Evolutionary conservation across 2,329 filamentous ascomycete species (phyloP).

Genomic region (Coniochaeta hoffmannii): DNA sequence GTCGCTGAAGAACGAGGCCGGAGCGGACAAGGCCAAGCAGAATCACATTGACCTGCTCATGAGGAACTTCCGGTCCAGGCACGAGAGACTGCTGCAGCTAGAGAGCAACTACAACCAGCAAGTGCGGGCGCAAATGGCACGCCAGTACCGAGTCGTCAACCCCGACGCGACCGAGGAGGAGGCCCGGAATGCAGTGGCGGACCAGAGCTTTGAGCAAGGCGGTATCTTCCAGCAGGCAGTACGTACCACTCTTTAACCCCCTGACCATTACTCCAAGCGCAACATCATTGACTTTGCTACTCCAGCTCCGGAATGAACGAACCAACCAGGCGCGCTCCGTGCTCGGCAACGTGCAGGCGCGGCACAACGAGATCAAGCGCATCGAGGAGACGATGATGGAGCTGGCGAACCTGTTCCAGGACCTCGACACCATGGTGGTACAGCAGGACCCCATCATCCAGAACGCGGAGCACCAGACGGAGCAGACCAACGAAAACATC

Average conservation of each 20-base stretch:
- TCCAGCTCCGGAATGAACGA: conserved; percentile 66
- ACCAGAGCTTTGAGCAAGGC: conserved; percentile 69
- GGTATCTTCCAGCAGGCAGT: conserved; percentile 79
- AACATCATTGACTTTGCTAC: background rate
- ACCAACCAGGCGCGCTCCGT: conserved; percentile 65
- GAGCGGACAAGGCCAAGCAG: conserved; percentile 59
- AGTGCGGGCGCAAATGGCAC: conserved; percentile 70
- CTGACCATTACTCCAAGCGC: background rate
- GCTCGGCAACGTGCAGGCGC: conserved; percentile 70
- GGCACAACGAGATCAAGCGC: conserved; percentile 75
- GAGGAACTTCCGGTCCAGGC: conserved; percentile 62
- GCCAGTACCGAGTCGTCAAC: conserved; percentile 77
- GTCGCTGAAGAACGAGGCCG: conserved; percentile 62
- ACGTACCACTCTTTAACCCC: conserved; percentile 26
- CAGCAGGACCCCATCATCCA: conserved; percentile 60
- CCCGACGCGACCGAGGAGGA: conserved; percentile 70
- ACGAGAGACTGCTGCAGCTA: conserved; percentile 63
- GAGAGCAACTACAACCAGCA: conserved; percentile 64
- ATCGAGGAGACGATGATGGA: conserved; percentile 71
- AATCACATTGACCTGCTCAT: conserved; percentile 64
- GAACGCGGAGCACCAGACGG: conserved; percentile 57
- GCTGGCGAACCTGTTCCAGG: conserved; percentile 62
- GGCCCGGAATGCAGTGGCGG: conserved; percentile 56
- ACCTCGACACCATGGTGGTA: conserved; percentile 67
- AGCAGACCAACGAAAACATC: conserved; percentile 58